Percentiles rank a stretch among this genome's conserved stretches.
Evolutionary conservation across 768 basidiomycete genomes (phyloP).

Genomic region (Boletus reticuloceps): DNA sequence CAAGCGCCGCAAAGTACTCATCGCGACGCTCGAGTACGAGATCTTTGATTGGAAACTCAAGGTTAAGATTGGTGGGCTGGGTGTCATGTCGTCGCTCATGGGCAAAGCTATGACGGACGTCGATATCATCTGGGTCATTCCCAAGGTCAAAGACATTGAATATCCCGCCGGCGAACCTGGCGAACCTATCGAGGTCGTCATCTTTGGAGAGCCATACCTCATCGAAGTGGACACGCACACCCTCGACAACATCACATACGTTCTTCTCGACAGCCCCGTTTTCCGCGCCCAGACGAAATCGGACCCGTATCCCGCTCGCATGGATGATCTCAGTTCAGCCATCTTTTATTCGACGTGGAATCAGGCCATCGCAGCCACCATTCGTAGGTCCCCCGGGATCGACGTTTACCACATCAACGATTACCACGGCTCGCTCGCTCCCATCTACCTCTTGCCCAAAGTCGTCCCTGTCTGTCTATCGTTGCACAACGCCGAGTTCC

Average conservation of each 20-base stretch:
- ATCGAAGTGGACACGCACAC: conserved; percentile 94
- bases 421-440: conserved; percentile 90
- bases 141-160: conserved; percentile 93
- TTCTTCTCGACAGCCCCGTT: conserved; percentile 91
- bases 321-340: conserved; percentile 95
- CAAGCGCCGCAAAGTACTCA: conserved; percentile 89
- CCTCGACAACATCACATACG: conserved; percentile 93
- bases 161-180: conserved; percentile 90
- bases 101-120: conserved; percentile 98
- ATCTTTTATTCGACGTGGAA: conserved; percentile 99
- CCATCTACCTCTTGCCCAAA: conserved; percentile 89
- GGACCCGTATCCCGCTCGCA: conserved; percentile 93
- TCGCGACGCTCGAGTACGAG: conserved; percentile 92
- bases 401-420: conserved; percentile 96
- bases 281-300: conserved; percentile 96
- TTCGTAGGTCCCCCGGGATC: conserved; percentile 80
- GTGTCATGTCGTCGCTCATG: conserved; percentile 98
- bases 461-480: conserved; percentile 88
- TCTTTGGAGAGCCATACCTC: conserved; percentile 93
- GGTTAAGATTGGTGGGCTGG: conserved; percentile 96
- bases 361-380: conserved; percentile 90
- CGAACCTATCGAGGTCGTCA: conserved; percentile 93
- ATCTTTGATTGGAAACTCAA: conserved; percentile 97
- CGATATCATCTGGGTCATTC: conserved; percentile 89
- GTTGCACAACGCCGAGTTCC: conserved; percentile 96